Evolutionary conservation across 2,329 filamentous ascomycete genomes (phyloP).

Genomic region (Colletotrichum sojae): DNA sequence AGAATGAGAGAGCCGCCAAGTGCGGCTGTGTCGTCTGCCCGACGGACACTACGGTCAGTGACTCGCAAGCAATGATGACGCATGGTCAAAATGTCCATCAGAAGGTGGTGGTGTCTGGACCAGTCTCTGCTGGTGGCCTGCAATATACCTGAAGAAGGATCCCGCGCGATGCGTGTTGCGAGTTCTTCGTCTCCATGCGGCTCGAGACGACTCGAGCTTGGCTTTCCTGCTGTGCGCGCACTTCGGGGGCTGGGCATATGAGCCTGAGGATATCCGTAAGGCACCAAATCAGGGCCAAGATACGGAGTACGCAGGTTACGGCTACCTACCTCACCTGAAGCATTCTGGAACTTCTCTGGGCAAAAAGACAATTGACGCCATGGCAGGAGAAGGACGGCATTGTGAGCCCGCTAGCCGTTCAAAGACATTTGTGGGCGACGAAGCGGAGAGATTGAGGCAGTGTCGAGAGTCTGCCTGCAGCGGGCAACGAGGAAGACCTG

Average conservation of each 20-base stretch:
- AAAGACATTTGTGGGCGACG: constrained; percentile 5
- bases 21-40: constrained; percentile 30
- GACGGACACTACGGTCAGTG: constrained; percentile 1
- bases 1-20: constrained; percentile 7
- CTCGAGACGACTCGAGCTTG: constrained; percentile 3
- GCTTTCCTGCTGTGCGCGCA: constrained; percentile 15
- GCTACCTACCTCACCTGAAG: not conserved
- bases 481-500: not conserved
- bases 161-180: constrained; percentile 20
- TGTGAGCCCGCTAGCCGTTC: not conserved
- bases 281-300: no score
- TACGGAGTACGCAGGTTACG: no score
- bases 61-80: constrained; percentile 1
- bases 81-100: not conserved
- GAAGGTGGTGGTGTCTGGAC: not conserved
- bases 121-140: not conserved
- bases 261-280: no score
- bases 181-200: constrained; percentile 8
- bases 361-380: constrained; percentile 5
- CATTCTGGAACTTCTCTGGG: constrained; percentile 7
- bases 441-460: constrained; percentile 19
- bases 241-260: not conserved
- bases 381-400: constrained; percentile 20
- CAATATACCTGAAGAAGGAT: constrained; percentile 15
- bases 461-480: constrained; percentile 14